Base-by-base conservation (phyloP, 345 rosid species). In the Carallia pectinifolia region DNA sequence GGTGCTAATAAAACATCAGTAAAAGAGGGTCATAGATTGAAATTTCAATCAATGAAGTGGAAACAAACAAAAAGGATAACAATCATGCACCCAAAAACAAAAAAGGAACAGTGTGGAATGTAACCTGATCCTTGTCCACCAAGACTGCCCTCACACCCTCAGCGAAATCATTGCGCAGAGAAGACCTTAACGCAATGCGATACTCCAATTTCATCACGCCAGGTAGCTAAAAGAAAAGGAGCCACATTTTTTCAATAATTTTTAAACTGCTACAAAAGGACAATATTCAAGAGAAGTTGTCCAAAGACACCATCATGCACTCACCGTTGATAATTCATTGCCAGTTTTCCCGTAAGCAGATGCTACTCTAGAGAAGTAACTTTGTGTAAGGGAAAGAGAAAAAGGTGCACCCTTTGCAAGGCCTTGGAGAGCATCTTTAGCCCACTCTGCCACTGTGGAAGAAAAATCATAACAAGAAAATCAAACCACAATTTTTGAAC, bases 61-160 rank as follows among this genome's bases (percentile, higher is more conserved):
- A 56, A 19, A 15, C 2, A 56, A 2, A 7, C 15, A 15, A 19
- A 56, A 56, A 0, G 34, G 6, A 56, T 0, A 10, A 15, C 34
- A 56, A 27, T 0, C 5, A 60, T 58, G 19, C 13, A 59, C 12
- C 15, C 6, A 6, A 44, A 18, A 58, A 62, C 9, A 66, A 27
- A 10, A 60, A 50, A 29, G 33, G 39, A 36, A 38, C 15, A 3
- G 8, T 6, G 53, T 55, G 65, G 77, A 75, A 80, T n/a, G 36
- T 27, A 62, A 93, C 97, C 97, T 91, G 97, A 80, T 94, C 97
- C 81, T 90, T 91, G 88, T 94, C 96, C 69, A 91, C 81, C 85
- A 94, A 81, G 69, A 91, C 93, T 73, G 98, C 97, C 69, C 98
- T 86, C 62, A 94, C 96, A 59, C 98, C 96, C 87, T 94, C 97